phyloP scores from a whole-genome alignment of 345 rosid genomes.

The Populus simonii region DNA sequence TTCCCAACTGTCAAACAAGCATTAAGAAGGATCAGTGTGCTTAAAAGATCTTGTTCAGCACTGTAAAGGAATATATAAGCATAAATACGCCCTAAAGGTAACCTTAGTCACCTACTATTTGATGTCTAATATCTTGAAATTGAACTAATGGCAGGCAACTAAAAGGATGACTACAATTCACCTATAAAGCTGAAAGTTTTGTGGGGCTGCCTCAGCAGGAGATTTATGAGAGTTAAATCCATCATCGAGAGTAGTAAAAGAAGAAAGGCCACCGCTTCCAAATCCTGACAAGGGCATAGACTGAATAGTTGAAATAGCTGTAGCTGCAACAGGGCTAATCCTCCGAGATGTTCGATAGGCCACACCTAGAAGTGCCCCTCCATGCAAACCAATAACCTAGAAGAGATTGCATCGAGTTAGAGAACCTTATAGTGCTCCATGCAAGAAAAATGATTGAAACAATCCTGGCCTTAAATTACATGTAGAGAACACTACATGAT shows the following conservation, averaged over 20 bases:
- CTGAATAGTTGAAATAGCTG: conserved; percentile 90
- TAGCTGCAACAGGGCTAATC: conserved; percentile 82
- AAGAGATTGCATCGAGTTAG: conserved; percentile 20
- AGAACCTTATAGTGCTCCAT: conserved; percentile 7
- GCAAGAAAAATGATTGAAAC: not conserved
- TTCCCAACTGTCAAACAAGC: conserved; percentile 75
- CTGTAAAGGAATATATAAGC: too few species aligned
- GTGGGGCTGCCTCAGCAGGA: conserved; percentile 72
- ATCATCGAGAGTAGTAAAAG: conserved; percentile 77
- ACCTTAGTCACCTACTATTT: too few species aligned
- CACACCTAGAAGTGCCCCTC: conserved; percentile 97
- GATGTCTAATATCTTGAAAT: not conserved
- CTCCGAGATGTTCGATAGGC: conserved; percentile 90
- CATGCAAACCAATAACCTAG: conserved; percentile 89
- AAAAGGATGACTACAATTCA: conserved; percentile 21
- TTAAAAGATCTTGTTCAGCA: not conserved
- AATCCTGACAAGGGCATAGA: conserved; percentile 99
- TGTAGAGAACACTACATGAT: not conserved
- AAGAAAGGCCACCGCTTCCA: conserved; percentile 72
- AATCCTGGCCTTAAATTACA: not conserved
- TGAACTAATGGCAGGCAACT: not conserved
- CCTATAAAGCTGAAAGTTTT: conserved; percentile 95
- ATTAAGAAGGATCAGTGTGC: conserved; percentile 10
- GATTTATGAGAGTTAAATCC: conserved; percentile 68
- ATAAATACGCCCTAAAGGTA: too few species aligned